phyloP scores from a whole-genome alignment of 1,284 basidiomycete genomes.

The Ustilago sp. region DNA sequence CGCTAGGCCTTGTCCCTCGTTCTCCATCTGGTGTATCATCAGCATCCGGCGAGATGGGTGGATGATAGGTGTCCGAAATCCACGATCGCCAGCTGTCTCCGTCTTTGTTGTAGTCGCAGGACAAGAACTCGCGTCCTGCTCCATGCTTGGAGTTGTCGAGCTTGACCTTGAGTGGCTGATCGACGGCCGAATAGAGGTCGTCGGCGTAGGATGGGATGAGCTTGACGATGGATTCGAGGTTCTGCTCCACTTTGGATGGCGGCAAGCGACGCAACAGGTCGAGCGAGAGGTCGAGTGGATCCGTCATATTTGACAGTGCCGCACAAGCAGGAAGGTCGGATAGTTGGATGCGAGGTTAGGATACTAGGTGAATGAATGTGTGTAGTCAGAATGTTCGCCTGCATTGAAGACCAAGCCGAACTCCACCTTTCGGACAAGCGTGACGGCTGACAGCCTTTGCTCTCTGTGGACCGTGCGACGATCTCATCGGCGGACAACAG shows the following conservation, averaged over 20 bases:
- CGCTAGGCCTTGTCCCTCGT: constrained; percentile 79
- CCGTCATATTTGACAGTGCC: constrained; percentile 35
- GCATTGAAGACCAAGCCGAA: constrained; percentile 6
- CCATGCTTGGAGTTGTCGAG: constrained; percentile 77
- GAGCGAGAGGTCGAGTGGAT: constrained; percentile 72
- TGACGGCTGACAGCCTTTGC: constrained; percentile 8
- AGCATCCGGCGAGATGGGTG: constrained; percentile 73
- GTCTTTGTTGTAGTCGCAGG: constrained; percentile 97
- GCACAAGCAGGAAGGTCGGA: not conserved
- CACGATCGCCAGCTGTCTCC: constrained; percentile 95
- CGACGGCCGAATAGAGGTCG: constrained; percentile 92
- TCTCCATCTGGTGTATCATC: constrained; percentile 44
- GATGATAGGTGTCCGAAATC: constrained; percentile 94
- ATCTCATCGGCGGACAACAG: not conserved
- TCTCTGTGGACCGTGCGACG: constrained; percentile 16
- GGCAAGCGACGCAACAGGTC: constrained; percentile 96
- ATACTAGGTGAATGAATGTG: not conserved
- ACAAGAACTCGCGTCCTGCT: constrained; percentile 85
- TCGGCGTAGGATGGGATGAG: constrained; percentile 87
- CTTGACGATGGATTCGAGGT: constrained; percentile 82
- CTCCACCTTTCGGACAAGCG: constrained; percentile 16
- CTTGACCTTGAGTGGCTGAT: constrained; percentile 88
- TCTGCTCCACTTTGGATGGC: constrained; percentile 88
- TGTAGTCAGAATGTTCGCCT: not conserved
- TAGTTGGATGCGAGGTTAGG: not conserved